Base-by-base conservation (phyloP, 2,329 filamentous ascomycete species). In the Aspergillus japonicus region DNA sequence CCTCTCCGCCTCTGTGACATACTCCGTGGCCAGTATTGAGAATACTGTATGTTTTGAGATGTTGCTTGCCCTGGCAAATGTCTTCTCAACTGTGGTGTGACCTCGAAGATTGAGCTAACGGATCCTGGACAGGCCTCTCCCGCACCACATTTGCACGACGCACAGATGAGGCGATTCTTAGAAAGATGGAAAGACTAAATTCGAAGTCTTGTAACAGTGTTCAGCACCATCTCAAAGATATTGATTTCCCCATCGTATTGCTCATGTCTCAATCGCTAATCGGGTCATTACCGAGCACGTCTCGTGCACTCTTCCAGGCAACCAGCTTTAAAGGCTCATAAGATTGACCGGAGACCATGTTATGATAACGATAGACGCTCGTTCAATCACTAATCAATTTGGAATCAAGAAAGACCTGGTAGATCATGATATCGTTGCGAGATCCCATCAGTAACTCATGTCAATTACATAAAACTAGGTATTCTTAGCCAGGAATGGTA, bases 181-280 rank as follows among this genome's bases (percentile, higher is more conserved):
- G 81, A 81, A 51, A 77, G 84, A 63, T 87, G 85, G 84, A 83
- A 83, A 72, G 84, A 87, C 73, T 87, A 48, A 73, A 66, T 26
- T 24, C 6, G n/a, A 8, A 2, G 16, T 6, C 39, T 44, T n/a
- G 6, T 44, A 16, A 6, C 33, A 35, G 12, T 10, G 6, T 6
- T 19, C 33, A 19, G 16, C 16, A 19, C 39, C 16, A 55, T 35
- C 14, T 55, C 58, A 57, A 54, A 51, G 47, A 60, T 47, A 52
- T 33, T 50, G 50, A 35, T 29, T 1, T 12, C 33, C n/a, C 26
- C 29, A 51, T 19, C 26, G 31, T 47, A 16, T 8, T 19, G 6
- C 16, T 56, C 21, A 47, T 47, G 4, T 55, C 53, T 44, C 33
- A 35, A 35, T 16, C 33, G 33, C 11, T 12, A 16, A 10, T 5